Percentiles rank a stretch among this genome's conserved stretches.
phyloP scores from a whole-genome alignment of 352 stramenopile genomes.

The Detonula confervacea region DNA sequence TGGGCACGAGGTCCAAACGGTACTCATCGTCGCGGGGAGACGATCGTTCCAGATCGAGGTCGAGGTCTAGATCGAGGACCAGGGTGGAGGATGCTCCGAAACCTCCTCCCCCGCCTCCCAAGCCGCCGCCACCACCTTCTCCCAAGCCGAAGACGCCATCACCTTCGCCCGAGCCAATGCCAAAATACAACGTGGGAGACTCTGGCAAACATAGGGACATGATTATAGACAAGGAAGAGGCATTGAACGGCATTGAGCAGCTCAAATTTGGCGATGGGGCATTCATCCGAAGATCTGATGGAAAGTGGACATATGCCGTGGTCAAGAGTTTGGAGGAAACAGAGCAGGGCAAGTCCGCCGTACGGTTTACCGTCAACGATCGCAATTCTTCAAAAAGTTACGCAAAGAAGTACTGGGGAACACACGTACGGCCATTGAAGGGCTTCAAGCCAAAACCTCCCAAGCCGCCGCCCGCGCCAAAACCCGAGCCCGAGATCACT shows the following conservation, averaged over 20 bases:
- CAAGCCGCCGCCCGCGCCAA: background rate
- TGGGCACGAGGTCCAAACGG: slow-evolving; percentile 6
- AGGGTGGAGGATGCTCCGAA: background rate
- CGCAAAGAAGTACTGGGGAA: slow-evolving; percentile 51
- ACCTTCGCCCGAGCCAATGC: slow-evolving; percentile 5
- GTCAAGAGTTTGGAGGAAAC: slow-evolving; percentile 48
- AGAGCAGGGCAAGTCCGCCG: slow-evolving; percentile 27
- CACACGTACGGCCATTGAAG: slow-evolving; percentile 50
- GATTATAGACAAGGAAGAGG: slow-evolving; percentile 39
- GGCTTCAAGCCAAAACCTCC: background rate
- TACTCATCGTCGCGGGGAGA: background rate
- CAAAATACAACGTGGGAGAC: slow-evolving; percentile 48
- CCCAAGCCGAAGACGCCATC: background rate
- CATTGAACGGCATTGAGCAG: slow-evolving; percentile 26
- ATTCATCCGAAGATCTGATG: slow-evolving; percentile 57
- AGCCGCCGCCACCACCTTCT: background rate
- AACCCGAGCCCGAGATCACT: background rate
- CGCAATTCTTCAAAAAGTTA: slow-evolving; percentile 56
- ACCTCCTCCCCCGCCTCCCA: slow-evolving; percentile 2
- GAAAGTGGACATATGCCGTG: slow-evolving; percentile 55
- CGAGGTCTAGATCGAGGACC: slow-evolving; percentile 40
- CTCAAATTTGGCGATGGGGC: slow-evolving; percentile 44
- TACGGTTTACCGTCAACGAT: slow-evolving; percentile 50
- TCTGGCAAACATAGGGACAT: slow-evolving; percentile 37
- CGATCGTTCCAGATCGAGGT: slow-evolving; percentile 25